Percentiles rank a stretch among this genome's conserved stretches.
Evolutionary conservation across 139 green algal genomes (phyloP).

Genomic region (Chlorella ohadii): DNA sequence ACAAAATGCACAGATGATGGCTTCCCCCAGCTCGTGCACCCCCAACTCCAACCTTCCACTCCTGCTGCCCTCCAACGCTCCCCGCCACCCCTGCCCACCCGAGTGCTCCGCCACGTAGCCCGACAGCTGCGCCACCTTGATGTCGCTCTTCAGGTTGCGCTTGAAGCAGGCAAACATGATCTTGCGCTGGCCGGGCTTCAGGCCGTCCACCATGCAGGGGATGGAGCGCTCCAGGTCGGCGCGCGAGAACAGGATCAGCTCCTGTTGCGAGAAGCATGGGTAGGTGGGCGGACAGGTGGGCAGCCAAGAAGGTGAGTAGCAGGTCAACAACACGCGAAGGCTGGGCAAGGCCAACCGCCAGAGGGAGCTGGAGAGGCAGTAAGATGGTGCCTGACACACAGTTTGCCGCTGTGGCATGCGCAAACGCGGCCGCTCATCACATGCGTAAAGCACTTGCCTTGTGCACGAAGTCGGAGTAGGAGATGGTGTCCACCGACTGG

Average conservation of each 20-base stretch:
- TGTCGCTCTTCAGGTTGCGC: slow-evolving; percentile 92
- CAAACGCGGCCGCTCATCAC: no score
- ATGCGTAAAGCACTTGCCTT: slow-evolving; percentile 40
- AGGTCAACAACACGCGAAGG: not conserved
- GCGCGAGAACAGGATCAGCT: slow-evolving; percentile 94
- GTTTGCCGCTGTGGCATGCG: no score
- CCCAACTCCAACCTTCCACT: no score
- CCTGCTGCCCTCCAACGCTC: not conserved
- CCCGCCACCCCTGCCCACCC: not conserved
- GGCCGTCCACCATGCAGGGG: slow-evolving; percentile 93
- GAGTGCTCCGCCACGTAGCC: slow-evolving; percentile 97
- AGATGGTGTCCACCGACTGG: slow-evolving; percentile 78
- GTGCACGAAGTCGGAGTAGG: slow-evolving; percentile 97
- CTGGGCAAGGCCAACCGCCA: not conserved
- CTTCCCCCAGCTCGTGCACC: not conserved
- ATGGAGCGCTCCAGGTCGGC: slow-evolving; percentile 98
- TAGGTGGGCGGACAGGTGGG: not conserved
- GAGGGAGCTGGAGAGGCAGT: not conserved
- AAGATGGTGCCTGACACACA: no score
- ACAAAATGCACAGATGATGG: no score
- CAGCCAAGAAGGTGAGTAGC: no score
- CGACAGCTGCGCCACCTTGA: slow-evolving; percentile 97
- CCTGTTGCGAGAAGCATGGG: slow-evolving; percentile 47
- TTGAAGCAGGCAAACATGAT: slow-evolving; percentile 99
- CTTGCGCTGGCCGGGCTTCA: slow-evolving; percentile 99